A percentile compares a stretch with the other conserved stretches of the same genome.
Evolutionary conservation across 441 rosid species (phyloP).

Genomic region (Aleurites moluccanus): DNA sequence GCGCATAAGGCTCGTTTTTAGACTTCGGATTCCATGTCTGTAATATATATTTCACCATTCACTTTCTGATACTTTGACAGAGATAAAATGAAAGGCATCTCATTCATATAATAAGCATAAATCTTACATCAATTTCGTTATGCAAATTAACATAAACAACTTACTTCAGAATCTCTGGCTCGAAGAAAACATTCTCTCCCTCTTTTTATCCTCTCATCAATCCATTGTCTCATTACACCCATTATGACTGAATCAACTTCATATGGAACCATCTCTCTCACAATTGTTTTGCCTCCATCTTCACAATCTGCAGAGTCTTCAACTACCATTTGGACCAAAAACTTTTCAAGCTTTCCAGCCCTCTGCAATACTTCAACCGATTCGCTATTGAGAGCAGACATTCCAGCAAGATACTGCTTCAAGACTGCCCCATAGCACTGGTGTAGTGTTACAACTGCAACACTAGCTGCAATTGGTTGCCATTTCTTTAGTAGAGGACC

Average conservation of each 20-base stretch:
- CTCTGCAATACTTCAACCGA: constrained; percentile 64
- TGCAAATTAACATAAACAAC: constrained; percentile 14
- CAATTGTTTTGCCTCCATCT: constrained; percentile 79
- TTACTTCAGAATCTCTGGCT: constrained; percentile 77
- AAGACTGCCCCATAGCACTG: constrained; percentile 73
- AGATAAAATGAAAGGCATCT: background rate
- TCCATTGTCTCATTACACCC: constrained; percentile 63
- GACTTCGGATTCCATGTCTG: constrained; percentile 96
- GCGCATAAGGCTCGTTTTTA: constrained; percentile 80
- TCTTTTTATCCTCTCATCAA: constrained; percentile 54
- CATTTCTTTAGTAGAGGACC: constrained; percentile 76
- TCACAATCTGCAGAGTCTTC: constrained; percentile 81
- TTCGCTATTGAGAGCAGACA: constrained; percentile 45
- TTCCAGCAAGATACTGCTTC: constrained; percentile 64
- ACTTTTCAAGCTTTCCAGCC: constrained; percentile 82
- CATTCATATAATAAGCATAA: background rate
- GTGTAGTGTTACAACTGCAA: constrained; percentile 71
- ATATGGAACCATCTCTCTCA: constrained; percentile 83
- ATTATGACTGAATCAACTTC: constrained; percentile 72
- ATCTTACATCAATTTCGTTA: background rate
- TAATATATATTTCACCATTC: constrained; percentile 20
- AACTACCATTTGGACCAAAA: constrained; percentile 84
- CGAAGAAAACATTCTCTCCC: constrained; percentile 52
- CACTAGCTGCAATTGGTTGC: constrained; percentile 64
- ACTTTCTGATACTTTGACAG: background rate